Evolutionary conservation across 306 rosid genomes (phyloP).

Genomic region (Prunus persica): Prunus_persica_NCBIv2 NC_034015.1:15316501-15317000

Average conservation of each 20-base stretch:
- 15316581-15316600: background rate
- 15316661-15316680: background rate
- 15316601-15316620: background rate
- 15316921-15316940: background rate
- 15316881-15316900: constrained; percentile 14
- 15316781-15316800: constrained; percentile 5
- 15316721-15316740: background rate
- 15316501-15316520: background rate
- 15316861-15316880: background rate
- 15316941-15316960: constrained; percentile 13
- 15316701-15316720: background rate
- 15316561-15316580: background rate
- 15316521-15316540: background rate
- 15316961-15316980: background rate
- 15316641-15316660: background rate
- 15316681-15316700: background rate
- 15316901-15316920: background rate
- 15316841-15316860: background rate
- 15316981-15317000: background rate
- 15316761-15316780: background rate
- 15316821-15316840: background rate
- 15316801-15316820: constrained; percentile 14
- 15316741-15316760: background rate
- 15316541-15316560: background rate
- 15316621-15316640: background rate